These are phyloP conservation scores for Cephaloascus albidus DNA, from an alignment of 805 yeast species.

Conservation along the genomic window DNA sequence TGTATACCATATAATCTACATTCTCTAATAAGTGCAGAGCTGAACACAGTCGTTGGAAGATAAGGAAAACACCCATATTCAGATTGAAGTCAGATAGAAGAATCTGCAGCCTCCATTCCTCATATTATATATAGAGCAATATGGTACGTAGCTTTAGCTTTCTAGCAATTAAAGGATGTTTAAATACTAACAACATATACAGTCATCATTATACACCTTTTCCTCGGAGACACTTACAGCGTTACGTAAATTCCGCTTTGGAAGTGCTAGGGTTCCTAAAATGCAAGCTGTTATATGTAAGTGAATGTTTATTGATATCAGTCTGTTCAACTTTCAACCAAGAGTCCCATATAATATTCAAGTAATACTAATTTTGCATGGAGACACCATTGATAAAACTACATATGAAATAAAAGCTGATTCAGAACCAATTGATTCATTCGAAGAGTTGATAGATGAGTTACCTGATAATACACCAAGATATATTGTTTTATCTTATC, in stretches of 20 bases:
- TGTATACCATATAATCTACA: too few relatives aligned
- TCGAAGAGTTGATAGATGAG: conserved; percentile 63
- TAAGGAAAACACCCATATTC: too few relatives aligned
- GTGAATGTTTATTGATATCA: conserved; percentile 11
- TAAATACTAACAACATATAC: neutral
- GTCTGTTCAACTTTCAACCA: neutral
- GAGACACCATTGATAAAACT: conserved; percentile 46
- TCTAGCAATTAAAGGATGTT: too few relatives aligned
- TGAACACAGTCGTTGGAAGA: too few relatives aligned
- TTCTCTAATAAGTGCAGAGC: too few relatives aligned
- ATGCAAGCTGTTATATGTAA: conserved; percentile 56
- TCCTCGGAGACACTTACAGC: conserved; percentile 48
- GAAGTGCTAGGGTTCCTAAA: conserved; percentile 53
- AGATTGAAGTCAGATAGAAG: too few relatives aligned
- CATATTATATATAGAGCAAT: too few relatives aligned
- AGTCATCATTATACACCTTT: conserved; percentile 45
- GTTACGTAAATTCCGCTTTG: conserved; percentile 64
- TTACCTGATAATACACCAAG: conserved; percentile 80
- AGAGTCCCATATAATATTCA: too few relatives aligned
- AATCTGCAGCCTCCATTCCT: too few relatives aligned
- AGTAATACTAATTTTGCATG: too few relatives aligned
- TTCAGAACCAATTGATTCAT: conserved; percentile 33
- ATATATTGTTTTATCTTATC: conserved; percentile 68
- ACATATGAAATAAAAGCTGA: conserved; percentile 41
- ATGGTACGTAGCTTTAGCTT: too few relatives aligned